Conservation (phyloP, 176 grass and related monocot genomes). For the Zea luxurians region DNA sequence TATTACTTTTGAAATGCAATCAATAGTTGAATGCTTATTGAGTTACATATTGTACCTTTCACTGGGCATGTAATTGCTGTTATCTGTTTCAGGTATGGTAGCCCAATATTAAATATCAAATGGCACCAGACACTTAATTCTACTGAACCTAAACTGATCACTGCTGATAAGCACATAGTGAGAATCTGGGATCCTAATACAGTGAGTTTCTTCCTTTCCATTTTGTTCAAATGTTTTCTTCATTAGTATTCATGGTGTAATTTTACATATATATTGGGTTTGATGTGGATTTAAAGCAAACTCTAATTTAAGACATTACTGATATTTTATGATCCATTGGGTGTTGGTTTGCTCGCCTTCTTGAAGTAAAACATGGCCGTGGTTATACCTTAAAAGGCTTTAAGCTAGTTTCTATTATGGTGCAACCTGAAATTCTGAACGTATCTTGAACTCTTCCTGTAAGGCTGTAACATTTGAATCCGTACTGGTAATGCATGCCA, state of each 20-base stretch:
- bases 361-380: constrained; percentile 9
- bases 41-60: constrained; percentile 23
- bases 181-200: constrained; percentile 97
- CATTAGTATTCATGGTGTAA: not conserved
- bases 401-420: not conserved
- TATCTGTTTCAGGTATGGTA: constrained; percentile 69
- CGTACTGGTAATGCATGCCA: not conserved
- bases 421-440: not conserved
- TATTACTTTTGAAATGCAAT: not conserved
- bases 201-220: constrained; percentile 52
- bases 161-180: constrained; percentile 80
- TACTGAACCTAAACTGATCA: constrained; percentile 81
- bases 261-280: not conserved
- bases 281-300: not conserved
- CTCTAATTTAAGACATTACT: not conserved
- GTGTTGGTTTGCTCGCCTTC: not conserved
- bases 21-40: constrained; percentile 9
- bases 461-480: not conserved
- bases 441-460: not conserved
- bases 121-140: constrained; percentile 93
- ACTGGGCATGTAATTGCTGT: not conserved
- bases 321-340: not conserved
- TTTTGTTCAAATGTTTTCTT: not conserved
- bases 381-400: not conserved
- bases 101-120: constrained; percentile 83